Conservation (phyloP, 139 green algal species). For the Micromonas pusilla region DNA sequence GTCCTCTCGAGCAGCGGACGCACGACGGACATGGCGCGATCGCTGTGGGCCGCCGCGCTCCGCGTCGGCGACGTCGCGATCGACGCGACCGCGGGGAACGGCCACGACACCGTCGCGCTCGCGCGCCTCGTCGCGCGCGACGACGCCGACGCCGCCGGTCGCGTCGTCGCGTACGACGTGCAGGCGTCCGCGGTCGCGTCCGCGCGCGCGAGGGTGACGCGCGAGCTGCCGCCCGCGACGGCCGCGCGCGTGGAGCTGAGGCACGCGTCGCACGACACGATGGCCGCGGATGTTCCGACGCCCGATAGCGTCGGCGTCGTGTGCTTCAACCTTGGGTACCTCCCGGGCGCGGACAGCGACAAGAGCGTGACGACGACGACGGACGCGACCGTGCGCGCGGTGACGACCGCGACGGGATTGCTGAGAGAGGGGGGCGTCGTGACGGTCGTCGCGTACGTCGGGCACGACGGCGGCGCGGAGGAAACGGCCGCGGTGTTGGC, state of each 20-base stretch:
- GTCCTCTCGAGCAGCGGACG: background rate
- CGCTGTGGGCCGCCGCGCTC: background rate
- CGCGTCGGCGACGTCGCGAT: background rate
- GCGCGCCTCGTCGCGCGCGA: background rate
- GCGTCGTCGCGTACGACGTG: background rate
- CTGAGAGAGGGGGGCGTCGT: background rate
- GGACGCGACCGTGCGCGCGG: background rate
- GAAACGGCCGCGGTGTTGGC: background rate
- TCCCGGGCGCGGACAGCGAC: background rate
- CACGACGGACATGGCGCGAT: background rate
- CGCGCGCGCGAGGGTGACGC: background rate
- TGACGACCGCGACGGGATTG: background rate
- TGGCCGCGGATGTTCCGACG: background rate
- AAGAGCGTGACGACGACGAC: background rate
- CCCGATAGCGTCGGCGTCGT: background rate
- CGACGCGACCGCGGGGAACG: conserved; percentile 11
- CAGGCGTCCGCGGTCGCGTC: background rate
- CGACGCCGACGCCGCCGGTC: background rate
- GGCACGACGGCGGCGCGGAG: conserved; percentile 1
- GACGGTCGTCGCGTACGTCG: background rate
- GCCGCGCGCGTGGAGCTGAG: background rate
- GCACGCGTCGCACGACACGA: background rate
- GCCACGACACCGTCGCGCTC: conserved; percentile 4
- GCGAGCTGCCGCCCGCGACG: background rate
- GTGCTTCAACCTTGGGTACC: conserved; percentile 9